Percentiles rank a stretch among this genome's conserved stretches.
Conservation (phyloP, 805 yeast species). For the Candida railenensis region DNA sequence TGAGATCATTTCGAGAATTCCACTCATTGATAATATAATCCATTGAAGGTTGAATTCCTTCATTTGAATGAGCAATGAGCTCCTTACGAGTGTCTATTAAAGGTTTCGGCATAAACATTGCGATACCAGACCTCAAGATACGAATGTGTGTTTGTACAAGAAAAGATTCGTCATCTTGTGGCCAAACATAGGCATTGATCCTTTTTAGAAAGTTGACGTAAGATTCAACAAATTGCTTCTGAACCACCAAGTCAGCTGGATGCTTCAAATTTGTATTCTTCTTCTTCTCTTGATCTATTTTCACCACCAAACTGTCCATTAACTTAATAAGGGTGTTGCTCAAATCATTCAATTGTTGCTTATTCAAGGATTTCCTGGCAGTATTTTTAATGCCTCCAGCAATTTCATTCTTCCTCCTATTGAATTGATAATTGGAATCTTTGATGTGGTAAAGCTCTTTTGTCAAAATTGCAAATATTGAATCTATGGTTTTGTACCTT, state of each 20-base stretch:
- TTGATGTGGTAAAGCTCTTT: constrained; percentile 27
- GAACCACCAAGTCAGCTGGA: background rate
- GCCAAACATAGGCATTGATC: background rate
- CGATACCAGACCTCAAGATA: constrained; percentile 3
- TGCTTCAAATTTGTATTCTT: background rate
- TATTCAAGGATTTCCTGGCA: constrained; percentile 23
- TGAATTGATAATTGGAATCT: constrained; percentile 24
- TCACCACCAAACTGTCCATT: constrained; percentile 21
- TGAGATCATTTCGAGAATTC: constrained; percentile 1
- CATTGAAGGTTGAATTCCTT: constrained; percentile 2
- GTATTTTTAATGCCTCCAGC: constrained; percentile 12
- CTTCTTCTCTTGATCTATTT: background rate
- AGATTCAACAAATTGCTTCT: constrained; percentile 1
- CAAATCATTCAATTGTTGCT: constrained; percentile 20
- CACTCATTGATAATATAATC: background rate
- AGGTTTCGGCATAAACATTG: background rate
- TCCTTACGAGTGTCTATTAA: background rate
- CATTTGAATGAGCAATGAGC: background rate
- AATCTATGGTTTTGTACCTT: constrained; percentile 28
- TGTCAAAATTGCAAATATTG: constrained; percentile 26
- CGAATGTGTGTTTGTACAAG: background rate
- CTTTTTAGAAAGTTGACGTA: constrained; percentile 2
- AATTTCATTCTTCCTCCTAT: constrained; percentile 12
- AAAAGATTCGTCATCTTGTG: background rate
- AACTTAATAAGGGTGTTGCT: constrained; percentile 21